Base-by-base conservation (phyloP, 2,329 filamentous ascomycete species). In the Delphinella strobiligena region DNA sequence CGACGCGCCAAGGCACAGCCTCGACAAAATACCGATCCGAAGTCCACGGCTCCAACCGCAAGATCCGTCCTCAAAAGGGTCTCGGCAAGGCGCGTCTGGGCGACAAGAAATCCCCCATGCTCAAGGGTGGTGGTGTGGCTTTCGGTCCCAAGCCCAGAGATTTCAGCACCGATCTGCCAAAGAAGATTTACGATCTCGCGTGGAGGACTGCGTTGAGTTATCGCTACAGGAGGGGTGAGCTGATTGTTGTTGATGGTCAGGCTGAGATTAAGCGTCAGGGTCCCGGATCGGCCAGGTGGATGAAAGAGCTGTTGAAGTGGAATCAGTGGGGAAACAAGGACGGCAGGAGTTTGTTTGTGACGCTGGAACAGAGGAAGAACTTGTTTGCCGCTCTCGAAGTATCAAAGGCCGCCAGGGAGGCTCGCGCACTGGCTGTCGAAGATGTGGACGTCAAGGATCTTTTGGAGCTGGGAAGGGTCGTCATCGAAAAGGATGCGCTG, bases 381-480 rank as follows among this genome's bases (percentile, higher is more conserved):
- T 65, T 95, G 36, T 80, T 78, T 49, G 69, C 69, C 29, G 78
- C 80, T 24, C 67, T 94, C 55, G 70, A 73, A 37, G 64, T 72
- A 37, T 66, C 61, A 66, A 68, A 39, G 63, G 80, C 45, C 74
- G 72, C 7, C 66, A 74, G 53, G 40, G 73, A 87, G 45, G 85
- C 82, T 15, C 74, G 77, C 41, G 80, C 80, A 7, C 66, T 87
- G 50, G 72, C 75, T 42, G 68, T 80, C 43, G 66, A 72, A n/a
- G 82, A 93, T 46, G 85, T 98, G 27, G 91, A 96, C 62, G 86
- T 98, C 46, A 98, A 96, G 73, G 84, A 96, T 59, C 62, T 98
- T 47, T 64, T 98, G 49, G 84, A 91, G 66, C 78, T 80, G 39
- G 82, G 83, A 39, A 78, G 87, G 53, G 67, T 98, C 45, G 78